Evolutionary conservation across 2,329 filamentous ascomycete species (phyloP).

Genomic region (Ampelomyces quisqualis): DNA sequence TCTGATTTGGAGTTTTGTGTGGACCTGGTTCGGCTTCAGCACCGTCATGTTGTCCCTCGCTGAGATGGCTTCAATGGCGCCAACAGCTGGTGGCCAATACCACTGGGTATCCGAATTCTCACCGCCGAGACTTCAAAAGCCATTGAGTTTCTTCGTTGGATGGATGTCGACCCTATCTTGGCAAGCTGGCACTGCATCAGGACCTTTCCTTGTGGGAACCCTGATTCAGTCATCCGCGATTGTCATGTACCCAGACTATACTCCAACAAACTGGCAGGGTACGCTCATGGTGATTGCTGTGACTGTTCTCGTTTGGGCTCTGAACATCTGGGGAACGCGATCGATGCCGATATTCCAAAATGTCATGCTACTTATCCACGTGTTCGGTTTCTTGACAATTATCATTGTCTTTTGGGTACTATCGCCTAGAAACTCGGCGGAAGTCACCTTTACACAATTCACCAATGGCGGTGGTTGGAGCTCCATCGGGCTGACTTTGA

Average conservation of each 20-base stretch:
- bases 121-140: constrained; percentile 30
- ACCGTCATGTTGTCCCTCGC: constrained; percentile 37
- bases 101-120: constrained; percentile 42
- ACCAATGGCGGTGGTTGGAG: constrained; percentile 45
- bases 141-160: constrained; percentile 37
- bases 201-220: constrained; percentile 51
- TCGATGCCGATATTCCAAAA: constrained; percentile 40
- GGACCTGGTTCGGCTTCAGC: constrained; percentile 38
- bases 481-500: constrained; percentile 40
- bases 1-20: constrained; percentile 40
- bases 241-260: constrained; percentile 47
- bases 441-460: constrained; percentile 38
- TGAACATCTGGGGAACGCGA: constrained; percentile 43
- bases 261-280: constrained; percentile 50
- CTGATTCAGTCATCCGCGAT: constrained; percentile 50
- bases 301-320: constrained; percentile 46
- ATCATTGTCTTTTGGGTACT: constrained; percentile 44
- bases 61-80: constrained; percentile 42
- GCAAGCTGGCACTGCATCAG: constrained; percentile 53
- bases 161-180: constrained; percentile 55
- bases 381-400: constrained; percentile 50
- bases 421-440: constrained; percentile 31
- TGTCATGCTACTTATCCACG: constrained; percentile 43
- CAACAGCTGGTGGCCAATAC: constrained; percentile 40
- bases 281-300: constrained; percentile 53